phyloP scores from a whole-genome alignment of 306 rosid species.

The Cucumis melo region DNA sequence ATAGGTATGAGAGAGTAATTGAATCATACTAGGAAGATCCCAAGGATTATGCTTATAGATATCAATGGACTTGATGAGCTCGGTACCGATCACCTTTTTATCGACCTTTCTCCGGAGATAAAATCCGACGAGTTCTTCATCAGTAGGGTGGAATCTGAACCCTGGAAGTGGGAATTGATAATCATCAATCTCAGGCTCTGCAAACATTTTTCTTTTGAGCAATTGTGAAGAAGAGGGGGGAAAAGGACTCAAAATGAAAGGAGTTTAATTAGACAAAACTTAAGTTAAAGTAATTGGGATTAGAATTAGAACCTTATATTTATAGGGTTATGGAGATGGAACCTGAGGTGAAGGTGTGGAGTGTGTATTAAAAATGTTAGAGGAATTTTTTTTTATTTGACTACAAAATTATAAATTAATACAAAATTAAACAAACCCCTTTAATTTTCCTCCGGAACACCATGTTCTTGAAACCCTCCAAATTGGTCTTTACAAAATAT shows the following conservation, averaged over 20 bases:
- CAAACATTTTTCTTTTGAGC: neutral
- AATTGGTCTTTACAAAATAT: neutral
- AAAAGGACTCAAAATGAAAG: neutral
- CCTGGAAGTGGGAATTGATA: conserved; percentile 51
- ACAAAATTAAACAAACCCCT: neutral
- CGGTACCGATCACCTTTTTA: conserved; percentile 36
- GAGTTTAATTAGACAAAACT: neutral
- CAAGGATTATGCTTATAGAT: conserved; percentile 31
- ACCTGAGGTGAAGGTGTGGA: neutral
- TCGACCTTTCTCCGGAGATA: conserved; percentile 70
- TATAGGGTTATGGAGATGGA: neutral
- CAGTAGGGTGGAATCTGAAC: conserved; percentile 86
- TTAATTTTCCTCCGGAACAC: neutral
- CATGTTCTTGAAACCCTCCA: neutral
- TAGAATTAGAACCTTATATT: neutral
- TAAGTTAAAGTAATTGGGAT: neutral
- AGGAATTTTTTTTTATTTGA: neutral
- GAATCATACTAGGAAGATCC: conserved; percentile 77
- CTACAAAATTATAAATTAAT: neutral
- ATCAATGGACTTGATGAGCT: conserved; percentile 75
- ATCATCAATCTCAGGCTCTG: conserved; percentile 1
- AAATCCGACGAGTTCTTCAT: conserved; percentile 80
- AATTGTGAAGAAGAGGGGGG: neutral
- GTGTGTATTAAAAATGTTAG: neutral
- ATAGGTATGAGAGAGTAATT: neutral